Evolutionary conservation across 2,329 filamentous ascomycete genomes (phyloP).

Genomic region (Ceratocystiopsis brevicomis): DNA sequence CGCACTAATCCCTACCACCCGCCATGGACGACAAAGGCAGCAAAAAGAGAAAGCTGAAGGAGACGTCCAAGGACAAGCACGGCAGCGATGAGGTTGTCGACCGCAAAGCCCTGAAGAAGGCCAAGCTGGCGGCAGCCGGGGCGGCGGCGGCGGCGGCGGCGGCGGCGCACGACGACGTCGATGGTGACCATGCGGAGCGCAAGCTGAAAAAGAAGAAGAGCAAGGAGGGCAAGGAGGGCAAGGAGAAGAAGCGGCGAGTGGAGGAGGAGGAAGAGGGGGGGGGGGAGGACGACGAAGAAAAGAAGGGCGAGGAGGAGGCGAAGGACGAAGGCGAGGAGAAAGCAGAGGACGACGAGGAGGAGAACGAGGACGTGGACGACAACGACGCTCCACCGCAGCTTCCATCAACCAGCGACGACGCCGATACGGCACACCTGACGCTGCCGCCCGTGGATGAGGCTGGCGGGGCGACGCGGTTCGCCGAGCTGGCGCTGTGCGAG

Average conservation of each 20-base stretch:
- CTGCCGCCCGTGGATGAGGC: constrained; percentile 42
- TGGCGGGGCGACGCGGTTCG: constrained; percentile 34
- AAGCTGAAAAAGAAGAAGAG: constrained; percentile 5
- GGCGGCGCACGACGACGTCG: constrained; percentile 3
- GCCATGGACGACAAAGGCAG: constrained; percentile 11
- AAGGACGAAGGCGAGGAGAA: constrained; percentile 4
- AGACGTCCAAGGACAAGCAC: constrained; percentile 6
- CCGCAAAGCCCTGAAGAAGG: constrained; percentile 9
- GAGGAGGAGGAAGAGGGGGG: neutral
- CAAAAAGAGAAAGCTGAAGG: constrained; percentile 20
- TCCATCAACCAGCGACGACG: constrained; percentile 12
- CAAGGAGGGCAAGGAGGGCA: constrained; percentile 11
- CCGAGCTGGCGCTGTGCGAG: constrained; percentile 67
- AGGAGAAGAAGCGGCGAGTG: neutral
- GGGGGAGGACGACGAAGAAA: constrained; percentile 6
- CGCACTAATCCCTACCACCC: neutral
- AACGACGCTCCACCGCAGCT: constrained; percentile 13
- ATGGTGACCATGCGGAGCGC: constrained; percentile 1
- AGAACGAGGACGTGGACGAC: constrained; percentile 9
- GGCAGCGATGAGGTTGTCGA: constrained; percentile 1
- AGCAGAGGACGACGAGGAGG: constrained; percentile 4
- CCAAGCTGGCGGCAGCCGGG: constrained; percentile 1
- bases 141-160: constrained; percentile 5
- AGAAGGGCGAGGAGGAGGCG: constrained; percentile 10
- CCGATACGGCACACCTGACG: constrained; percentile 23